Base-by-base conservation (phyloP, 192 early-diverging fungal species). In the Coemansia sp. region DNA sequence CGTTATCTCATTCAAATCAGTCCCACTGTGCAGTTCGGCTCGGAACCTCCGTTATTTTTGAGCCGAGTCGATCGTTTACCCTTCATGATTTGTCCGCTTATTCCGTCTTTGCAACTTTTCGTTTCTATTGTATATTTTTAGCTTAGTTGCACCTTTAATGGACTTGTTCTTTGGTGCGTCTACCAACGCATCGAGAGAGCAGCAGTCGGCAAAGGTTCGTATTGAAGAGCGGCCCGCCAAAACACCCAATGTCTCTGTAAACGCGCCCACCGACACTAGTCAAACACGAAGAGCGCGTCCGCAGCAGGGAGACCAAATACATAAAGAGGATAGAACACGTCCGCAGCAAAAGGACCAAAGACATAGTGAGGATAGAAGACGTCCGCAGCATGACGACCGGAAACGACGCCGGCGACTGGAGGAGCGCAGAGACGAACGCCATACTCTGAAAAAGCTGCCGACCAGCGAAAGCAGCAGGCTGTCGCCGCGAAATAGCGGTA, bases 141-240 rank as follows among this genome's bases (percentile, higher is more conserved):
- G 22, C 25, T 4, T 47, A 12, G 23, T 19, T 50, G 15, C 49
- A 8, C 49, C 21, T 23, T 17, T 50, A 50, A 79, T 79, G 76
- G 76, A 79, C 54, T 37, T 79, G 51, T 79, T 79, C 64, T 79
- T 79, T 70, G 76, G 76, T 45, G 32, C 76, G 17, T 10, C 67
- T 11, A 70, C 53, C 53, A 29, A 55, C n/a, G 53, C 53, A 32
- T 55, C 53, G 7, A 25, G 29, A 45, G 37, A 54, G n/a, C 71
- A 64, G 50, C 71, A 64, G 38, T 65, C 77, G 2, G 65, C 66
- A 15, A 67, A 48, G 47, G 66, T 79, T n/a, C 76, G 67, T 2
- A 60, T 73, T n/a, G 76, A 79, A 48, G 76, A 73, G 35, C 66
- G 76, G 22, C 35, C 54, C n/a, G 47, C 19, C n/a, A 49, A 49